Evolutionary conservation across 1,139 yeast species (phyloP).

Genomic region (Kodamaea arcana): DNA sequence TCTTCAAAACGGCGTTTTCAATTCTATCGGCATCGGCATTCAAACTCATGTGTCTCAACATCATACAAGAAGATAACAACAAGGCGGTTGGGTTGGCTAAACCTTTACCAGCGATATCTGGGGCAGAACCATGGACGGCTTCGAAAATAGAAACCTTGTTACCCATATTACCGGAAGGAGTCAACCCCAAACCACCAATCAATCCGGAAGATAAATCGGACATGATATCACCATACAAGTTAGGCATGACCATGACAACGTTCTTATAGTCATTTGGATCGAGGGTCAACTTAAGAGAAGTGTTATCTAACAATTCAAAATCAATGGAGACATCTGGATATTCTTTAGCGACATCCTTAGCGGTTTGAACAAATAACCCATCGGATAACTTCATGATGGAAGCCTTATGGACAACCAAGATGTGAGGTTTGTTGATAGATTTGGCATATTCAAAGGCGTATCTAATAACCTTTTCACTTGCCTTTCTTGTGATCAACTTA

Average conservation of each 20-base stretch:
- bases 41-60: conserved; percentile 97
- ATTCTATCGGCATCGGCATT: conserved; percentile 74
- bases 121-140: conserved; percentile 99
- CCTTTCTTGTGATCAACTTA: conserved; percentile 93
- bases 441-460: conserved; percentile 96
- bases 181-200: conserved; percentile 96
- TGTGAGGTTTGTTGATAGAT: conserved; percentile 83
- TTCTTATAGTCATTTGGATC: conserved; percentile 78
- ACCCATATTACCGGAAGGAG: conserved; percentile 99
- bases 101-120: conserved; percentile 94
- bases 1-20: conserved; percentile 82
- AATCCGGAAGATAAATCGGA: conserved; percentile 95
- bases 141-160: conserved; percentile 94
- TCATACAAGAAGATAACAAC: conserved; percentile 92
- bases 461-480: conserved; percentile 93
- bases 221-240: conserved; percentile 97
- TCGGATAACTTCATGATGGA: conserved; percentile 97
- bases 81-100: conserved; percentile 98
- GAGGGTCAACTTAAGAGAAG: conserved; percentile 84
- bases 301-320: conserved; percentile 90
- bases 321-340: conserved; percentile 85
- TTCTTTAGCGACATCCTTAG: conserved; percentile 83
- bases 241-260: conserved; percentile 98
- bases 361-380: conserved; percentile 91
- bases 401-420: conserved; percentile 95